Base-by-base conservation (phyloP, 1,284 basidiomycete species). In the Sporisorium reilianum region DNA sequence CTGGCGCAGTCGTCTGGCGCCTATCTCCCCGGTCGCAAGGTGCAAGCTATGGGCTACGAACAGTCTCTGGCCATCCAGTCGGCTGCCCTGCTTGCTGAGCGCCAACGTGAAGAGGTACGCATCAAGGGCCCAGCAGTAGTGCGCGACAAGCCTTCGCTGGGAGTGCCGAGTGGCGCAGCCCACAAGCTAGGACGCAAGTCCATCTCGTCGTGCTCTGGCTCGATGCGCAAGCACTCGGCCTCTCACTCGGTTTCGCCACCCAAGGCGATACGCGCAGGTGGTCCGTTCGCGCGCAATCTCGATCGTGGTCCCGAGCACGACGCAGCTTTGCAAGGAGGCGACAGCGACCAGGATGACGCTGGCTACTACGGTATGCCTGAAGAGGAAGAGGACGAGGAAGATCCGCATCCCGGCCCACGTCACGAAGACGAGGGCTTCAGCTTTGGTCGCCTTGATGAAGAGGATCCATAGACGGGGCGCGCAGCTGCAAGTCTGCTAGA, bases 41-140 rank as follows among this genome's bases (percentile, higher is more conserved):
- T 75, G 14, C 72, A 75, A 40, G 45, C 64, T 5, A 70, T 70
- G 25, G 55, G 58, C 18, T 75, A 63, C 34, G 72, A 75, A 32
- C 72, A 75, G 25, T 75, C 72, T 22, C 44, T 75, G 22, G 66
- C 72, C n/a, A 70, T 75, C 18, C 67, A 75, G 44, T 56, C 67
- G 1, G 72, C 72, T 18, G 72, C 72, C 9, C 45, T 75, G 53
- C 46, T 66, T 1, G 72, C 72, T 28, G 72, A 75, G 57, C 63
- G 58, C 28, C 67, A 75, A 14, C 66, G 72, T 8, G 72, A 73
- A 34, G 69, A 73, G 22, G 51, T 41, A 5, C 54, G 71, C 22
- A 34, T 60, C 46, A 68, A 65, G 26, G 34, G 45, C n/a, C 12
- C 54, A 40, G 54, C 53, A 45, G 38, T 50, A 10, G 25, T 44